A percentile compares a stretch with the other conserved stretches of the same genome.
Evolutionary conservation across 148 eudicot genomes (phyloP).

Genomic region (Chenopodium quinoa): DNA sequence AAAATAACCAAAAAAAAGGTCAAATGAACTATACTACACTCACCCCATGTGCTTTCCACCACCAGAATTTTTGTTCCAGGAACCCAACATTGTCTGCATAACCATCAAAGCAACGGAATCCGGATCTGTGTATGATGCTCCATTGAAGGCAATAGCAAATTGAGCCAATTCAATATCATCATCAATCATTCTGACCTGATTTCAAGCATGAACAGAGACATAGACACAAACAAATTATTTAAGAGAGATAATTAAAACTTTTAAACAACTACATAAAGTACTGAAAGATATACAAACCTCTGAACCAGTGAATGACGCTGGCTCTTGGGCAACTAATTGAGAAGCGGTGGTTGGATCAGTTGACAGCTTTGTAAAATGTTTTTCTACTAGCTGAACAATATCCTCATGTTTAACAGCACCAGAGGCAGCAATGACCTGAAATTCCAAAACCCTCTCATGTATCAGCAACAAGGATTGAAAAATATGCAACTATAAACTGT

Average conservation of each 20-base stretch:
- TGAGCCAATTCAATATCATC: slow-evolving; percentile 84
- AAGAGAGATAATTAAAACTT: slow-evolving; percentile 10
- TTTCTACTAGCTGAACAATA: slow-evolving; percentile 65
- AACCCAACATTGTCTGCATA: slow-evolving; percentile 83
- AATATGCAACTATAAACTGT: neutral
- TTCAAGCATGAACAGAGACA: neutral
- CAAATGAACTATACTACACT: slow-evolving; percentile 19
- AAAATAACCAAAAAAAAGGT: neutral
- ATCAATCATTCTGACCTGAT: slow-evolving; percentile 78
- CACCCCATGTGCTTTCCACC: slow-evolving; percentile 96
- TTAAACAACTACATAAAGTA: neutral
- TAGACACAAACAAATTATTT: neutral
- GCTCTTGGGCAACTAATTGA: slow-evolving; percentile 69
- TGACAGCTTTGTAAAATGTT: slow-evolving; percentile 67
- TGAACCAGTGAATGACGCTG: slow-evolving; percentile 86
- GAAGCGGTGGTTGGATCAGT: slow-evolving; percentile 65
- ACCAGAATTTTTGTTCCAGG: slow-evolving; percentile 72
- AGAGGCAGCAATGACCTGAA: slow-evolving; percentile 81
- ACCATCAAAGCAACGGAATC: slow-evolving; percentile 96
- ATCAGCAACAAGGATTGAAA: neutral
- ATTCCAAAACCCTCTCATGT: neutral
- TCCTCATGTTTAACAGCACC: slow-evolving; percentile 93
- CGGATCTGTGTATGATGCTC: slow-evolving; percentile 95
- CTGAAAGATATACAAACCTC: slow-evolving; percentile 51
- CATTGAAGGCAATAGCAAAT: slow-evolving; percentile 89